These are phyloP conservation scores for Schwanniomyces sp. DNA, from an alignment of 805 yeast species.

Conservation along the genomic window DNA sequence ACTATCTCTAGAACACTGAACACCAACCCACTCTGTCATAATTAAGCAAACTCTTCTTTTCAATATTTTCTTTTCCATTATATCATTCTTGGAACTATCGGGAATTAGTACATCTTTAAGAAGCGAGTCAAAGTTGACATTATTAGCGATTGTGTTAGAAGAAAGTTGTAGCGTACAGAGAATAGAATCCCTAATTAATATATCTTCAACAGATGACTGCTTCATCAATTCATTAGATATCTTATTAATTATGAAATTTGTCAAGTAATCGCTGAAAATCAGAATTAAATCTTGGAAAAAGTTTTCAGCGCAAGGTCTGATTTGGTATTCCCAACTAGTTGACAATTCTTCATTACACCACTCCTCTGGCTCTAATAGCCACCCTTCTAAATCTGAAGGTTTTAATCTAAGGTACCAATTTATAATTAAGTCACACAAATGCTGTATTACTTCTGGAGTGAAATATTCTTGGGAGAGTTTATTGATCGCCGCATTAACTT, in stretches of 20 bases:
- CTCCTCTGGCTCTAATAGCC: conserved; percentile 89
- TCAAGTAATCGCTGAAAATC: conserved; percentile 56
- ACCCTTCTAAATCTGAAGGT: conserved; percentile 74
- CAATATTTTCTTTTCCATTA: conserved; percentile 54
- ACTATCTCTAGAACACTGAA: conserved; percentile 60
- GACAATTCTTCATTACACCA: conserved; percentile 83
- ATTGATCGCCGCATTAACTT: conserved; percentile 56
- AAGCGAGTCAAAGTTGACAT: conserved; percentile 67
- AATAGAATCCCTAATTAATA: conserved; percentile 74
- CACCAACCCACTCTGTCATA: conserved; percentile 76
- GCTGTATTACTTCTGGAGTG: conserved; percentile 53
- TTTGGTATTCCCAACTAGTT: conserved; percentile 77
- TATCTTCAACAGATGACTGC: conserved; percentile 40
- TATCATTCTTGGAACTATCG: conserved; percentile 50
- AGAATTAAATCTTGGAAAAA: conserved; percentile 74
- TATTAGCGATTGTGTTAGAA: conserved; percentile 60
- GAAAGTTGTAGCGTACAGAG: conserved; percentile 83
- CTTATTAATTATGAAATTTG: conserved; percentile 57
- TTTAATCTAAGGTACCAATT: conserved; percentile 71
- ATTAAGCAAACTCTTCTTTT: conserved; percentile 77
- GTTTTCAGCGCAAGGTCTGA: conserved; percentile 84
- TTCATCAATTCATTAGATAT: conserved; percentile 45
- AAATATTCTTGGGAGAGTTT: conserved; percentile 56
- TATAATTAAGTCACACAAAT: conserved; percentile 66
- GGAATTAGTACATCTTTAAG: conserved; percentile 67